Percentiles rank a stretch among this genome's conserved stretches.
Conservation (phyloP, 164 flowering plant species). For the Echeveria elegans region DNA sequence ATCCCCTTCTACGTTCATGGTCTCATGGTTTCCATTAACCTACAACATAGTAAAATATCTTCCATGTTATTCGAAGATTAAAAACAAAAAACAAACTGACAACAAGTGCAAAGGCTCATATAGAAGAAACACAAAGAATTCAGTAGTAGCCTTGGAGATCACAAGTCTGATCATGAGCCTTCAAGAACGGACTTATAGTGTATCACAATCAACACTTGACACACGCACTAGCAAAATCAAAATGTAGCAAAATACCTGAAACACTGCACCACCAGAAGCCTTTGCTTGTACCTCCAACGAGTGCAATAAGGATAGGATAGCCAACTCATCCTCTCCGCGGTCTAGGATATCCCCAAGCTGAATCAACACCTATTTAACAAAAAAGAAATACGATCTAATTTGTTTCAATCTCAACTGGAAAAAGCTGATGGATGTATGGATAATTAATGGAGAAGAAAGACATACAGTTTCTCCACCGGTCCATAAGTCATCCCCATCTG, state of each 20-base stretch:
- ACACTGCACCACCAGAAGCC: slow-evolving; percentile 84
- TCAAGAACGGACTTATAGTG: not conserved
- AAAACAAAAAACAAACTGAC: not conserved
- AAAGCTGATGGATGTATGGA: not conserved
- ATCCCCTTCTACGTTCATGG: slow-evolving; percentile 97
- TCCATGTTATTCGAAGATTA: not conserved
- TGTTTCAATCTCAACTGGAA: not conserved
- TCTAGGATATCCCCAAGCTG: slow-evolving; percentile 94
- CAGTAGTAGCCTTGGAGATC: not conserved
- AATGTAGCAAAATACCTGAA: slow-evolving; percentile 50
- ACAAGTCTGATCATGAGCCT: not conserved
- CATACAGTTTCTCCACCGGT: slow-evolving; percentile 79
- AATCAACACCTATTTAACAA: slow-evolving; percentile 49
- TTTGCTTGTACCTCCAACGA: slow-evolving; percentile 71
- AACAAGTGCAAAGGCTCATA: not conserved
- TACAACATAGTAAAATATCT: slow-evolving; percentile 12
- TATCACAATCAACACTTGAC: not conserved
- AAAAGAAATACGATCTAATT: not conserved
- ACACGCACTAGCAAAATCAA: too few species aligned
- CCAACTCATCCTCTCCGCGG: slow-evolving; percentile 86
- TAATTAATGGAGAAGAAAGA: not conserved
- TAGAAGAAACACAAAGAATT: not conserved
- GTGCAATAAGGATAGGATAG: slow-evolving; percentile 68
- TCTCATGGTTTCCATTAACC: slow-evolving; percentile 98
- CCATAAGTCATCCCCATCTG: slow-evolving; percentile 69